Evolutionary conservation across 108 stramenopile species (phyloP).

Genomic region (Aureococcus anophagefferens): DNA sequence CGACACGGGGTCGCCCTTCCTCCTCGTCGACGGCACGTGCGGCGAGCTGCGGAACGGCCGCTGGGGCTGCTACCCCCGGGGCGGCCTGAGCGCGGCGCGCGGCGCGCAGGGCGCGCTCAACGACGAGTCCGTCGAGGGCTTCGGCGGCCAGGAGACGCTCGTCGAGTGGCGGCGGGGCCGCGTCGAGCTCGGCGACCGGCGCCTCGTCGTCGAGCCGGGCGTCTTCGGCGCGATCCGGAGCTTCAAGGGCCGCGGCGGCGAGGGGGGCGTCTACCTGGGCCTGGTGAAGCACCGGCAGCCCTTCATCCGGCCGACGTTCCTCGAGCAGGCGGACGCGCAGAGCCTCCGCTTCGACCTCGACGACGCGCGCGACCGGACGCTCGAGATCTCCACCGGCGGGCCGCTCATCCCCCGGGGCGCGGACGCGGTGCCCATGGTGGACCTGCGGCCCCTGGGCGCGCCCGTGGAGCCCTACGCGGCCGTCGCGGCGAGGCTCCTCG

Average conservation of each 20-base stretch:
- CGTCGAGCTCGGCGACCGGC: too few relatives aligned
- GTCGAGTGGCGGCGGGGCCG: too few relatives aligned
- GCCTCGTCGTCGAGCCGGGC: too few relatives aligned
- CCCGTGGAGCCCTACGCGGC: conserved; percentile 10
- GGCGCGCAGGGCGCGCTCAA: too few relatives aligned
- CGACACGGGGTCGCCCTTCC: conserved; percentile 7
- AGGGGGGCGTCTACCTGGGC: conserved; percentile 4
- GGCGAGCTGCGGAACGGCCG: background rate
- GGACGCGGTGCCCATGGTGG: conserved; percentile 1
- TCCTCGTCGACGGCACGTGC: conserved; percentile 2
- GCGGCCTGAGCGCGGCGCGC: background rate
- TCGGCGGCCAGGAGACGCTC: too few relatives aligned
- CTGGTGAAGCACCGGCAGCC: background rate
- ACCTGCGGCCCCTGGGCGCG: background rate
- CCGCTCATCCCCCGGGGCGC: background rate
- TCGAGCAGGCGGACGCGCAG: background rate
- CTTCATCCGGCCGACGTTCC: background rate
- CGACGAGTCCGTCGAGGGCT: too few relatives aligned
- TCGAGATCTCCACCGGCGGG: too few relatives aligned
- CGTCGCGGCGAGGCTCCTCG: background rate
- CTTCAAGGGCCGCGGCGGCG: background rate
- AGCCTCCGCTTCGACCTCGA: too few relatives aligned
- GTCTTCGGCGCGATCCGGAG: background rate
- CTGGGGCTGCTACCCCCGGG: conserved; percentile 2
- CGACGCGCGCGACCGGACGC: too few relatives aligned